These are phyloP conservation scores for Trametes sp. DNA, from an alignment of 1,284 basidiomycete species.

Conservation along the genomic window DNA sequence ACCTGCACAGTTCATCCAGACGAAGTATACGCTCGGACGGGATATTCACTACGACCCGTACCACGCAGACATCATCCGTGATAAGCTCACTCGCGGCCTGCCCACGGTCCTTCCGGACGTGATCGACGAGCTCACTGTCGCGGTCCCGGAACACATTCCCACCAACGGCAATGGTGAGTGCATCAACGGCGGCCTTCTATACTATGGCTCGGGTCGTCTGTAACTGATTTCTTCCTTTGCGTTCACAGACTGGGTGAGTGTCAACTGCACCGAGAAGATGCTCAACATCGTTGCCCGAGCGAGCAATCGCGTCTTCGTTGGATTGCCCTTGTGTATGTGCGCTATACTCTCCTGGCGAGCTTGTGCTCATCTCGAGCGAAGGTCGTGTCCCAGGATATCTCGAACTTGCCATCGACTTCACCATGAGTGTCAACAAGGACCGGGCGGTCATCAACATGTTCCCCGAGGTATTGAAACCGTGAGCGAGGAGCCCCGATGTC, in stretches of 20 bases:
- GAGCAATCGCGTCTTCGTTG: conserved; percentile 41
- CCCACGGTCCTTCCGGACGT: conserved; percentile 35
- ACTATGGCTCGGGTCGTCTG: not conserved
- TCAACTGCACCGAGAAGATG: conserved; percentile 4
- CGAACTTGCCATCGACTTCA: conserved; percentile 25
- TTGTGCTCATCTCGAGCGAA: conserved; percentile 4
- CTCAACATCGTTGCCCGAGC: conserved; percentile 36
- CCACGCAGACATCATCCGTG: conserved; percentile 37
- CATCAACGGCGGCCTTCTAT: too few species aligned
- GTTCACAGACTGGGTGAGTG: not conserved
- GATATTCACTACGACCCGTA: conserved; percentile 35
- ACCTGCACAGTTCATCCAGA: conserved; percentile 12
- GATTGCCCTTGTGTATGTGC: conserved; percentile 36
- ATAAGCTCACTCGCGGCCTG: conserved; percentile 35
- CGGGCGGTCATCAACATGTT: conserved; percentile 31
- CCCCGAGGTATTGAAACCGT: conserved; percentile 41
- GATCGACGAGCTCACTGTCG: conserved; percentile 37
- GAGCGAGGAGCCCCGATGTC: conserved; percentile 18
- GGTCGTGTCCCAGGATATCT: conserved; percentile 36
- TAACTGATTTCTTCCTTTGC: not conserved
- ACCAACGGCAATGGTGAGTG: conserved; percentile 24
- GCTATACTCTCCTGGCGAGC: not conserved
- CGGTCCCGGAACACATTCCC: conserved; percentile 6
- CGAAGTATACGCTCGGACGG: conserved; percentile 36
- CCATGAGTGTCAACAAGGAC: conserved; percentile 15